Conservation (phyloP, 2,329 filamentous ascomycete genomes). For the Botryotinia globosa region DNA sequence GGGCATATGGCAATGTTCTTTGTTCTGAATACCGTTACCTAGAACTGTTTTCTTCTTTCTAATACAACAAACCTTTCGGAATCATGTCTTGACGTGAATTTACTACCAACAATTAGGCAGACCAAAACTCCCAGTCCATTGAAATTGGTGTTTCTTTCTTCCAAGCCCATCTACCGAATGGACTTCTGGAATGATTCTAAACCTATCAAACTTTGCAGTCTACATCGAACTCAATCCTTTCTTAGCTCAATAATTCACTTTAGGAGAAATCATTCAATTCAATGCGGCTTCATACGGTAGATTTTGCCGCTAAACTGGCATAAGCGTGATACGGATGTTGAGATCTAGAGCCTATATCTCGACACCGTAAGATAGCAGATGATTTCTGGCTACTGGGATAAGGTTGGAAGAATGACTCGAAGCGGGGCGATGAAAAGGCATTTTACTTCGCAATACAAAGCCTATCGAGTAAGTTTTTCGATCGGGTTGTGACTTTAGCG, state of each 20-base stretch:
- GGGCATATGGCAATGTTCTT: not conserved
- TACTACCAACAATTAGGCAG: not conserved
- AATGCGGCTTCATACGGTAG: not conserved
- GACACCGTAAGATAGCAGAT: not conserved
- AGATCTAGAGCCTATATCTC: not conserved
- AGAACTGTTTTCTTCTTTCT: not conserved
- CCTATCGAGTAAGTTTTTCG: not conserved
- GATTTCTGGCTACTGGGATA: not conserved
- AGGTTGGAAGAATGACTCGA: not conserved
- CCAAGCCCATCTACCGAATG: too few relatives aligned
- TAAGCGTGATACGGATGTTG: not conserved
- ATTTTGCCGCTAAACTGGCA: not conserved
- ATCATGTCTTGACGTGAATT: not conserved
- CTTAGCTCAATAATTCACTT: not conserved
- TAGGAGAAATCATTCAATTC: not conserved
- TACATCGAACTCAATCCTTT: not conserved
- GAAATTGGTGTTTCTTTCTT: not conserved
- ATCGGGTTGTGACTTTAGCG: not conserved
- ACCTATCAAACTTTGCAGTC: not conserved
- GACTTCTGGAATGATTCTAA: not conserved
- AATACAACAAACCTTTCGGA: not conserved
- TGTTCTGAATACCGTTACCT: not conserved
- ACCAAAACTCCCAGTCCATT: not conserved
- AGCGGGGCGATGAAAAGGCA: not conserved
- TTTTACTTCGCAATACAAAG: not conserved